Conservation (phyloP, 2,329 filamentous ascomycete species). For the Claviceps quebecensis region DNA sequence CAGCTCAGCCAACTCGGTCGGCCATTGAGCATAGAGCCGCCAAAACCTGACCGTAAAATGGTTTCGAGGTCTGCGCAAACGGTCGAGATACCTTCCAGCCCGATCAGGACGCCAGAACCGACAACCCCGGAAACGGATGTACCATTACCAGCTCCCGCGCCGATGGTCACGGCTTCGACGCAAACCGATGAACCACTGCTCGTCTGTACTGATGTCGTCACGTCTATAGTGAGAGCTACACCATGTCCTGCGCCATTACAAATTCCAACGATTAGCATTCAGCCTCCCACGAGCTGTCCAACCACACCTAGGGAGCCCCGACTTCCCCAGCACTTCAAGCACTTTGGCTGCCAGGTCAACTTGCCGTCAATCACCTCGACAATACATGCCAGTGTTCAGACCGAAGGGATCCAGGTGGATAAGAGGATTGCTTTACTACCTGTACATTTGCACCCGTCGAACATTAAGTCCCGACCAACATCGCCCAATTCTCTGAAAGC, state of each 20-base stretch:
- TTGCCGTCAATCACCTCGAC: constrained; percentile 14
- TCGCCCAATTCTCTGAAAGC: constrained; percentile 32
- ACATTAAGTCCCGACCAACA: constrained; percentile 48
- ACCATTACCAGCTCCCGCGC: constrained; percentile 20
- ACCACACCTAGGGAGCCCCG: constrained; percentile 59
- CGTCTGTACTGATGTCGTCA: constrained; percentile 8
- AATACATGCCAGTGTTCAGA: constrained; percentile 48
- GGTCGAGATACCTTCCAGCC: constrained; percentile 34
- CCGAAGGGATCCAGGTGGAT: constrained; percentile 80
- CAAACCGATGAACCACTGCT: constrained; percentile 36
- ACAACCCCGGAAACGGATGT: constrained; percentile 27
- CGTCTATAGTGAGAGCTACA: constrained; percentile 11
- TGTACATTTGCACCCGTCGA: constrained; percentile 63
- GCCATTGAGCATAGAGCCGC: constrained; percentile 34
- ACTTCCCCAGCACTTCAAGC: constrained; percentile 71
- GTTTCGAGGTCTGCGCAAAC: constrained; percentile 33
- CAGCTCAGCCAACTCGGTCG: constrained; percentile 37
- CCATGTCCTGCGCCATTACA: constrained; percentile 28
- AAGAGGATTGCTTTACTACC: constrained; percentile 62
- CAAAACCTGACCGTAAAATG: constrained; percentile 32
- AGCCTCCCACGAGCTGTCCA: constrained; percentile 76
- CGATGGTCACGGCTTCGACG: constrained; percentile 42
- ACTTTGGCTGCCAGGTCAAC: constrained; percentile 67
- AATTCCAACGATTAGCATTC: constrained; percentile 81
- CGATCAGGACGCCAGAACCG: constrained; percentile 49